Conservation (phyloP, 2,329 filamentous ascomycete genomes). For the Ceratocystis ficicola region DNA sequence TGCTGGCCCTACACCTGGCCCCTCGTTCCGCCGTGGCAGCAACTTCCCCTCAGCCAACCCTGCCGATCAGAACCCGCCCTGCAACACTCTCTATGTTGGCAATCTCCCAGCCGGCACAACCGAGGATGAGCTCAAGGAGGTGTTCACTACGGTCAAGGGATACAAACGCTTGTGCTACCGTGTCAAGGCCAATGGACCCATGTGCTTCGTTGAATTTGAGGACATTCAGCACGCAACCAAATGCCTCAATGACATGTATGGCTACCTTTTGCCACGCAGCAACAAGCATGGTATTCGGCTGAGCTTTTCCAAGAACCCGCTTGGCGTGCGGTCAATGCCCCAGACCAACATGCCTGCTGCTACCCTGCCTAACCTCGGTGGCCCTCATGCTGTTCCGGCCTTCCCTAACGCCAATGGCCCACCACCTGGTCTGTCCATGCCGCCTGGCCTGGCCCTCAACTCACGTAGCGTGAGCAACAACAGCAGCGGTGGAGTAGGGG, state of each 20-base stretch:
- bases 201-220: constrained; percentile 99
- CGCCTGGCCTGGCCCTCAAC: constrained; percentile 50
- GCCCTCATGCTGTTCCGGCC: constrained; percentile 41
- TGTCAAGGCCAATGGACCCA: constrained; percentile 87
- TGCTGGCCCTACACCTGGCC: constrained; percentile 10
- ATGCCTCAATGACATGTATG: constrained; percentile 79
- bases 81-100: constrained; percentile 96
- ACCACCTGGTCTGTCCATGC: constrained; percentile 66
- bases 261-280: constrained; percentile 75
- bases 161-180: constrained; percentile 94
- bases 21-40: constrained; percentile 21
- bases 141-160: constrained; percentile 86
- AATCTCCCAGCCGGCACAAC: constrained; percentile 86
- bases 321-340: constrained; percentile 77
- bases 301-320: constrained; percentile 93
- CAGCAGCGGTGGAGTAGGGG: neutral
- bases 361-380: constrained; percentile 31
- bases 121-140: constrained; percentile 85
- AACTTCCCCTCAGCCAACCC: constrained; percentile 82
- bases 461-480: constrained; percentile 18
- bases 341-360: neutral
- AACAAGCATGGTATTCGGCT: constrained; percentile 88
- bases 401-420: constrained; percentile 63
- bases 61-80: constrained; percentile 90
- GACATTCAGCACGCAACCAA: constrained; percentile 86